Conservation (phyloP, 352 stramenopile genomes). For the Globisporangium megalacanthum region DNA sequence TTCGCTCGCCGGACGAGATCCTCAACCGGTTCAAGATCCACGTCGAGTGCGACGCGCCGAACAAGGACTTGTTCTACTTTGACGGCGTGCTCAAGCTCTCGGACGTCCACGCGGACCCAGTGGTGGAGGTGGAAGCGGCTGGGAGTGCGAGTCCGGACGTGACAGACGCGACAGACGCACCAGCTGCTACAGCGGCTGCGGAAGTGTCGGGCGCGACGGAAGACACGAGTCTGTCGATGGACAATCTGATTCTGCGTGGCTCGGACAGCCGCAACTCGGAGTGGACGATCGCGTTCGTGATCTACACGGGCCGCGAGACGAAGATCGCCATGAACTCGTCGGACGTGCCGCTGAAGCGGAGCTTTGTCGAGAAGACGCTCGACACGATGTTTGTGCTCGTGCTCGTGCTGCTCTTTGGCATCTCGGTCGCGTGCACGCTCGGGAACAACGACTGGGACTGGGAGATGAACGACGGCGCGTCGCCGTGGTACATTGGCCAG, state of each 20-base stretch:
- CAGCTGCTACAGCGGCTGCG: constrained; percentile 6
- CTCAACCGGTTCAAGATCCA: constrained; percentile 58
- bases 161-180: not conserved
- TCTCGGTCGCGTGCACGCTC: constrained; percentile 77
- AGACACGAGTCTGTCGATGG: constrained; percentile 73
- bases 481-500: constrained; percentile 66
- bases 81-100: constrained; percentile 56
- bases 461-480: constrained; percentile 37
- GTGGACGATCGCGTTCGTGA: constrained; percentile 81
- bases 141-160: too few relatives aligned
- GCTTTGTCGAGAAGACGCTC: constrained; percentile 82
- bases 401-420: constrained; percentile 79
- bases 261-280: constrained; percentile 82
- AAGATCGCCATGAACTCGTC: constrained; percentile 86
- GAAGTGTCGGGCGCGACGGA: constrained; percentile 3
- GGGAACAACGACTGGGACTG: constrained; percentile 85
- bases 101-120: constrained; percentile 16
- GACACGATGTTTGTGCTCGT: constrained; percentile 88
- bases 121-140: too few relatives aligned
- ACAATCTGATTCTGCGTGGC: constrained; percentile 83
- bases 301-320: constrained; percentile 80
- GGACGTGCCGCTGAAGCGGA: constrained; percentile 77
- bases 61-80: constrained; percentile 87
- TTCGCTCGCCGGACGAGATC: constrained; percentile 67
- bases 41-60: constrained; percentile 74